Evolutionary conservation across 2,329 filamentous ascomycete species (phyloP).

Genomic region (Ophiostoma tasmaniense): DNA sequence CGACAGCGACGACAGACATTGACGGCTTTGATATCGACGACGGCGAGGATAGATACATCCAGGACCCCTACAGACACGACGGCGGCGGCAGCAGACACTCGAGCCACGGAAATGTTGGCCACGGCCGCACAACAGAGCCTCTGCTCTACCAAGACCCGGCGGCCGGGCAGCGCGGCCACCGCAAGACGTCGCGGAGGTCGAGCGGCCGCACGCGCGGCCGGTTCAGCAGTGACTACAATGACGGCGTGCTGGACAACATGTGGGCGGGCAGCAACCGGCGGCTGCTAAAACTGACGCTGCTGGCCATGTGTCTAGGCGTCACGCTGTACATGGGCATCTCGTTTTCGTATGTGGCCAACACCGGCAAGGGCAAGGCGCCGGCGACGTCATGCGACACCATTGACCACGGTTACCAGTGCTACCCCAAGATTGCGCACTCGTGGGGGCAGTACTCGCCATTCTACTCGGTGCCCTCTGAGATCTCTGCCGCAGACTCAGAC

Average conservation of each 20-base stretch:
- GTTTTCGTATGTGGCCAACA: neutral
- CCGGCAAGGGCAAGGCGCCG: neutral
- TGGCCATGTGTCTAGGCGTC: conserved; percentile 21
- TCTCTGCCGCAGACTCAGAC: neutral
- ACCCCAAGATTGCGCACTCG: conserved; percentile 50
- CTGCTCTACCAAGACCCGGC: conserved; percentile 7
- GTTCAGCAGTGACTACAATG: conserved; percentile 6
- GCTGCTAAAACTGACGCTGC: conserved; percentile 22
- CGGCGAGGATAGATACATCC: conserved; percentile 5
- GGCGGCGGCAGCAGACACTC: neutral
- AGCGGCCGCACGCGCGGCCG: neutral
- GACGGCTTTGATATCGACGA: conserved; percentile 7
- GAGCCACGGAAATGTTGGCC: neutral
- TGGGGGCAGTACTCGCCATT: conserved; percentile 90
- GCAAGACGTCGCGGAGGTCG: neutral
- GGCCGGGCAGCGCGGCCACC: neutral
- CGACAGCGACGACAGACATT: neutral
- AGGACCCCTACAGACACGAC: neutral
- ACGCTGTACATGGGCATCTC: conserved; percentile 22
- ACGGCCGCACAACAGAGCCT: conserved; percentile 1
- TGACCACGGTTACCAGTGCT: conserved; percentile 54
- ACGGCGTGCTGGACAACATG: conserved; percentile 11
- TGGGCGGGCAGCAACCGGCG: conserved; percentile 18
- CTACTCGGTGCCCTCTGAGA: conserved; percentile 59
- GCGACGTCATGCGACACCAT: conserved; percentile 42